These are phyloP conservation scores for Vickermania ingenoplastis DNA, from an alignment of 208 protist species.

Conservation along the genomic window DNA sequence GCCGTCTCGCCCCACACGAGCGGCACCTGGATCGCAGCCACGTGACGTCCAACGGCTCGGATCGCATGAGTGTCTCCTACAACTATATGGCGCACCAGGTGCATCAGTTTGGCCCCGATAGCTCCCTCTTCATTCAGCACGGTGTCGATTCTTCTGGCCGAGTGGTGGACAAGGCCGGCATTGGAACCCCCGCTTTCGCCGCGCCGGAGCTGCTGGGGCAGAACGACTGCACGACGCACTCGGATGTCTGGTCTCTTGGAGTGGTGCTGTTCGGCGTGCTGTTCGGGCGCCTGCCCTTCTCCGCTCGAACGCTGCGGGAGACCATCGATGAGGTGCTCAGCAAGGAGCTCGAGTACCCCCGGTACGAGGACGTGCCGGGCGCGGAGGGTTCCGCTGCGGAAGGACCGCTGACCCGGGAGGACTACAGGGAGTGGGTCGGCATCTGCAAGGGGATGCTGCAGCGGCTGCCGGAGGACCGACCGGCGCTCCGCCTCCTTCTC, in stretches of 20 bases:
- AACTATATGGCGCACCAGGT: slow-evolving; percentile 1
- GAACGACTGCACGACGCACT: slow-evolving; percentile 42
- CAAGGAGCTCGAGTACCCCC: slow-evolving; percentile 17
- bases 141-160: slow-evolving; percentile 26
- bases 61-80: not conserved
- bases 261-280: slow-evolving; percentile 88
- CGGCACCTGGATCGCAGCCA: not conserved
- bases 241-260: slow-evolving; percentile 93
- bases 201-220: slow-evolving; percentile 38
- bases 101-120: slow-evolving; percentile 17
- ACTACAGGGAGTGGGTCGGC: slow-evolving; percentile 30
- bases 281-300: slow-evolving; percentile 85
- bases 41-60: not conserved
- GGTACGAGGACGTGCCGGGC: slow-evolving; percentile 5
- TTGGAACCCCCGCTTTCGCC: slow-evolving; percentile 42
- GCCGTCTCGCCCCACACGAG: slow-evolving; percentile 9
- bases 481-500: slow-evolving; percentile 3
- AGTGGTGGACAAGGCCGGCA: slow-evolving; percentile 12
- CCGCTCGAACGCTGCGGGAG: slow-evolving; percentile 32
- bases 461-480: slow-evolving; percentile 14
- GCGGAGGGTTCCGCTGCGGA: slow-evolving; percentile 11
- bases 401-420: slow-evolving; percentile 15
- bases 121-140: slow-evolving; percentile 29
- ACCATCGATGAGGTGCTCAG: slow-evolving; percentile 33
- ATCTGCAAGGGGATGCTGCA: slow-evolving; percentile 32